Evolutionary conservation across 2,329 filamentous ascomycete species (phyloP), one percentile per base, ranked within the genome.

Genomic region (Chalaropsis ovoidea): DNA sequence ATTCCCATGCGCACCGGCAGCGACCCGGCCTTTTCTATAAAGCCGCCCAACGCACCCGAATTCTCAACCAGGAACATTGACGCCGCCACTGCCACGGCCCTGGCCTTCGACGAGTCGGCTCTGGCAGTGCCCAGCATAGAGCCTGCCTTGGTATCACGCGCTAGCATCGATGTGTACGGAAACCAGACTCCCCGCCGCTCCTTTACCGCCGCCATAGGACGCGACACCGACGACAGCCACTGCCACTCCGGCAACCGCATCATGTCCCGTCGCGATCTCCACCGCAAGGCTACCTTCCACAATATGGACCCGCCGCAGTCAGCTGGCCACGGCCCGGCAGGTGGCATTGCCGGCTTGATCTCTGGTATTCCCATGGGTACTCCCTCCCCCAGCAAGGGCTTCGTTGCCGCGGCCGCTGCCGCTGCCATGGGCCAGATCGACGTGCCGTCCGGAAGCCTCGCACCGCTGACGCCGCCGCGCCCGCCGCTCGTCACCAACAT

Each of bases 241-340:
- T 24, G 39, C 24, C 65, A 35, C 27, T 45, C 42, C 27, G 17
- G 42, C 17, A 62, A 31, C n/a, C 56, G 92, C 68, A 90, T 97
- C 69, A 96, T 96, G 74, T 90, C 95, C 73, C 96, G 91, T 75
- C 81, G 96, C 56, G 93, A 96, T 74, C 80, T 96, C 66, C 89
- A 95, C 74, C 86, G 93, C 69, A 95, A 93, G 73, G 81, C 86
- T 45, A 84, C 85, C 6, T 82, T 86, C 68, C 79, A 80, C 39
- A 73, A 76, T 22, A 72, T 73, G 45, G 47, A 54, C 8, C 77
- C 79, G 41, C 71, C 72, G 8, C 74, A 74, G 1, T 75, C 70
- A 61, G 74, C 72, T 24, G 73, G 75, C 43, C 68, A 76, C 73
- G 78, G 74, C 45, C 74, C 71, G n/a, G 73, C 69, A 13, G 80